These are phyloP conservation scores for Solanum ahanhuiri DNA, from an alignment of 257 asterid species.

Conservation along the genomic window DNA sequence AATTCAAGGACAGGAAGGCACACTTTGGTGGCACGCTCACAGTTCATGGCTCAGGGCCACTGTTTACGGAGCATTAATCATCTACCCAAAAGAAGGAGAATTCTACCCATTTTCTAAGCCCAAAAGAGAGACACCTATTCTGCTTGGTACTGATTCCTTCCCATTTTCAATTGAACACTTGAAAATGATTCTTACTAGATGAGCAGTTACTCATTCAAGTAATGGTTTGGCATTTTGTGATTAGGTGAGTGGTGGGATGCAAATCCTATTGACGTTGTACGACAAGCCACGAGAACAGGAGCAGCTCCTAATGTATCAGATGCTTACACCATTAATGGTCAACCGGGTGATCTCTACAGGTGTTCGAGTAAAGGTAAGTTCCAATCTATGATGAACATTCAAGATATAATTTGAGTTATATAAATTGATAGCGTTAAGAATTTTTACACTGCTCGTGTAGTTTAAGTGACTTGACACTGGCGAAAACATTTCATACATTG, in stretches of 20 bases:
- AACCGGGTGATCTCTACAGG: slow-evolving; percentile 82
- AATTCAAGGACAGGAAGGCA: slow-evolving; percentile 78
- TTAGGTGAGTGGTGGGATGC: slow-evolving; percentile 98
- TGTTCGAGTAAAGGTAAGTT: slow-evolving; percentile 60
- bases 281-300: slow-evolving; percentile 70
- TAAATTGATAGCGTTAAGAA: not conserved
- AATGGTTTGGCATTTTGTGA: slow-evolving; percentile 1
- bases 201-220: not conserved
- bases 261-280: slow-evolving; percentile 66
- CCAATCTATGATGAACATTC: not conserved
- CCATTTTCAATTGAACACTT: not conserved
- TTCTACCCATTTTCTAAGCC: slow-evolving; percentile 75
- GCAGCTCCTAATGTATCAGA: slow-evolving; percentile 67
- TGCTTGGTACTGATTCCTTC: slow-evolving; percentile 40
- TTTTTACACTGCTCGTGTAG: not conserved
- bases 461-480: not conserved
- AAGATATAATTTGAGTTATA: not conserved
- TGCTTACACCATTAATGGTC: slow-evolving; percentile 87
- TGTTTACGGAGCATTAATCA: slow-evolving; percentile 66
- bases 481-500: not conserved
- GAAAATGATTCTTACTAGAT: not conserved
- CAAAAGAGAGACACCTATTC: slow-evolving; percentile 48
- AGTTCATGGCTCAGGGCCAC: slow-evolving; percentile 96
- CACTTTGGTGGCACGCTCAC: slow-evolving; percentile 97
- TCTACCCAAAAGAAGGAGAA: slow-evolving; percentile 58